Evolutionary conservation across 23 red algal genomes (phyloP).

Genomic region (Gracilaria vermiculophylla): DNA sequence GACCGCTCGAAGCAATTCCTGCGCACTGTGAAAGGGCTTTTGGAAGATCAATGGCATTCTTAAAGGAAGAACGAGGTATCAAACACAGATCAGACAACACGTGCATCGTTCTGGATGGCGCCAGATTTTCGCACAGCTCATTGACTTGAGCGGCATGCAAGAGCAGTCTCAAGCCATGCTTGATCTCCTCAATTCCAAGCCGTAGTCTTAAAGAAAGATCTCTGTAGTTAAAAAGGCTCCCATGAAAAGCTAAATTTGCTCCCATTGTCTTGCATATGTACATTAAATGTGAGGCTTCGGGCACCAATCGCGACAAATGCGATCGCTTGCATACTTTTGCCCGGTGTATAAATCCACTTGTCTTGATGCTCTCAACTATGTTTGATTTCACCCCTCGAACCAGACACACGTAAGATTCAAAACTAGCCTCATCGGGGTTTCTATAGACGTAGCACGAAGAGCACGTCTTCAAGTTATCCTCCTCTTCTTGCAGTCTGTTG

Average conservation of each 20-base stretch:
- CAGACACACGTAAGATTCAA: background rate
- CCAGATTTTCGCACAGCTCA: background rate
- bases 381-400: background rate
- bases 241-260: background rate
- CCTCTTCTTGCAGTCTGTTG: background rate
- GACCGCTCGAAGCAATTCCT: background rate
- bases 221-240: slow-evolving; percentile 29
- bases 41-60: background rate
- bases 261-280: background rate
- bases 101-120: background rate
- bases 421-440: background rate
- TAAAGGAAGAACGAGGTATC: slow-evolving; percentile 7
- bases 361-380: background rate
- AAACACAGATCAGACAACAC: slow-evolving; percentile 4
- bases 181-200: slow-evolving; percentile 33
- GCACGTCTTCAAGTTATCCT: background rate
- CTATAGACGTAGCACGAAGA: background rate
- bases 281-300: slow-evolving; percentile 18
- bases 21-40: slow-evolving; percentile 5
- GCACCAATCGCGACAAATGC: background rate
- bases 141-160: background rate
- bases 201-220: slow-evolving; percentile 25
- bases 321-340: background rate
- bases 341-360: background rate
- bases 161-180: background rate